phyloP scores from a whole-genome alignment of 441 rosid species.

The Daphne laureola region DNA sequence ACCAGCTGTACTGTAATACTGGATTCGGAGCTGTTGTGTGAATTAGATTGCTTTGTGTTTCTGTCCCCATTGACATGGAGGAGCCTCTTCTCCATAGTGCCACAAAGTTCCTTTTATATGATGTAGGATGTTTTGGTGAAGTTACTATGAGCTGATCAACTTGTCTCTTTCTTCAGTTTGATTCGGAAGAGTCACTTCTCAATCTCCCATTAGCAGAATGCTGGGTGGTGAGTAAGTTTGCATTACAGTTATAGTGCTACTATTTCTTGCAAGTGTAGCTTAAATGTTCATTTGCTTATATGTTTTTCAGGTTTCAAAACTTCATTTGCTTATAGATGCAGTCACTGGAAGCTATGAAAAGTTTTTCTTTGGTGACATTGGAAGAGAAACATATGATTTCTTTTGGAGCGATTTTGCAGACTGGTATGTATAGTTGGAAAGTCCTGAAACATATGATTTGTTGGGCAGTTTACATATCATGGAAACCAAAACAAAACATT shows the following conservation, averaged over 20 bases:
- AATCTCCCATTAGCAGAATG: conserved; percentile 73
- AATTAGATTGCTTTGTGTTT: no score
- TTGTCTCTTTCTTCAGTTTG: conserved; percentile 41
- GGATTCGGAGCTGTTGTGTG: no score
- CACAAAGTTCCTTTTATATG: no score
- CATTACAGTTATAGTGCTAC: conserved; percentile 1
- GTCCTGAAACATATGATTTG: background rate
- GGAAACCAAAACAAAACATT: conserved; percentile 4
- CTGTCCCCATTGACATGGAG: no score
- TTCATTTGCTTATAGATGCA: conserved; percentile 70
- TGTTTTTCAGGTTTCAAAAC: conserved; percentile 70
- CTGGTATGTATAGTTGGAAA: conserved; percentile 63
- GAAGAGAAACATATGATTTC: conserved; percentile 91
- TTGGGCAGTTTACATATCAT: conserved; percentile 6
- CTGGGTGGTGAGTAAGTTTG: conserved; percentile 74
- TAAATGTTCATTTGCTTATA: background rate
- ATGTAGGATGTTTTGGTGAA: no score
- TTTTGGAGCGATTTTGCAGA: conserved; percentile 98
- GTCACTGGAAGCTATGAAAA: conserved; percentile 83
- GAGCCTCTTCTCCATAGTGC: no score
- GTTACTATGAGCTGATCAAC: conserved; percentile 9
- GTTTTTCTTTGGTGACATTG: conserved; percentile 85
- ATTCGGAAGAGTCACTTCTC: conserved; percentile 49
- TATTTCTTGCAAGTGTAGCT: background rate
- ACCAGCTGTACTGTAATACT: no score